Conservation (phyloP, 1,284 basidiomycete genomes). For the Ganoderma meredithae region DNA sequence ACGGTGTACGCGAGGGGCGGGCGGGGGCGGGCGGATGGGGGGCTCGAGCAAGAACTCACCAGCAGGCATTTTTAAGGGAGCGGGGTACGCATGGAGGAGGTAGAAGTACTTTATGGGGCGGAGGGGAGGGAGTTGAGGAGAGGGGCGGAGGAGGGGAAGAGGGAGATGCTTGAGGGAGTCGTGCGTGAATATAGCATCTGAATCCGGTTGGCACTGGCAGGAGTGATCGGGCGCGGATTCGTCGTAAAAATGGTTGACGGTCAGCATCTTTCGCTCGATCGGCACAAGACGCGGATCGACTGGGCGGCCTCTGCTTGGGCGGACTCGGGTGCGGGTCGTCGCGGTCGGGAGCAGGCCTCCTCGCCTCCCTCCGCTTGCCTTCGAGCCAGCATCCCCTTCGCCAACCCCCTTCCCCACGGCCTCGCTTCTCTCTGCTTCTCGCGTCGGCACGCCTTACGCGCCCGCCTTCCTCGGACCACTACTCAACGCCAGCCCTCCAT, state of each 20-base stretch:
- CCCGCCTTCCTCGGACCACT: background rate
- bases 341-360: constrained; percentile 12
- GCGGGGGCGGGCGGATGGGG: constrained; percentile 3
- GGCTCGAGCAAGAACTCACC: constrained; percentile 28
- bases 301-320: background rate
- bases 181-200: constrained; percentile 32
- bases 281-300: constrained; percentile 13
- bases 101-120: constrained; percentile 23
- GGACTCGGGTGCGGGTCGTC: background rate
- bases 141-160: constrained; percentile 15
- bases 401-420: constrained; percentile 23
- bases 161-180: constrained; percentile 23
- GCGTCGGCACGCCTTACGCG: constrained; percentile 21
- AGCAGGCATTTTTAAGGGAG: constrained; percentile 23
- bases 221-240: constrained; percentile 29
- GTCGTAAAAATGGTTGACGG: constrained; percentile 25
- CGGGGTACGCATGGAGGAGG: constrained; percentile 24
- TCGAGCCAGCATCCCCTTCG: background rate
- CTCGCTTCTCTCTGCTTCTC: constrained; percentile 30
- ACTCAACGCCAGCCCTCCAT: constrained; percentile 17
- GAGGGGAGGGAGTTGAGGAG: constrained; percentile 1
- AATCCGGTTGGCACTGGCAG: constrained; percentile 34
- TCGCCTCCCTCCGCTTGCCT: background rate
- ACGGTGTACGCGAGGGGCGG: constrained; percentile 3
- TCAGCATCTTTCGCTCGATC: constrained; percentile 21